These are phyloP conservation scores for Phytophthora syringae DNA, from an alignment of 352 stramenopile genomes.

Conservation along the genomic window DNA sequence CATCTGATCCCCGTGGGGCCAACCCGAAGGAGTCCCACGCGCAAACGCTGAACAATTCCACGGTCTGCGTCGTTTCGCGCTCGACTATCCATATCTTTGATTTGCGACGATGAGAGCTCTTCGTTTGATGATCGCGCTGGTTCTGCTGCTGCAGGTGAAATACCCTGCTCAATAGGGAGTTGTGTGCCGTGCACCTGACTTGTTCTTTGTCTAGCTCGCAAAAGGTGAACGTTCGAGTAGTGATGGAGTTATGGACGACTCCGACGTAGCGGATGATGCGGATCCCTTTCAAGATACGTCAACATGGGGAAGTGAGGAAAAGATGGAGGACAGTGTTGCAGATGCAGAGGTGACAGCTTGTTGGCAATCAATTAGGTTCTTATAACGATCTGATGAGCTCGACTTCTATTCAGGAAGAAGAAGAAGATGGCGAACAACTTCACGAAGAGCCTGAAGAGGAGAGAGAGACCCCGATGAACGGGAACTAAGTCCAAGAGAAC, in stretches of 20 bases:
- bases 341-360: background rate
- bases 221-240: background rate
- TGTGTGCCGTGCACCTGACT: background rate
- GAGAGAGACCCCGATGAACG: background rate
- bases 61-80: background rate
- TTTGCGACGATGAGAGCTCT: background rate
- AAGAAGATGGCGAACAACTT: too few relatives aligned
- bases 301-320: background rate
- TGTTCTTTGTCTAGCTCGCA: background rate
- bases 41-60: too few relatives aligned
- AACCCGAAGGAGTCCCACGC: too few relatives aligned
- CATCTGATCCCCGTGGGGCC: too few relatives aligned
- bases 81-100: background rate
- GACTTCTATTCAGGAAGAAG: slow-evolving; percentile 4
- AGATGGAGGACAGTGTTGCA: background rate
- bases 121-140: background rate
- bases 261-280: background rate
- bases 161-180: background rate
- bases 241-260: background rate
- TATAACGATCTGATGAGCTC: background rate
- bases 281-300: background rate
- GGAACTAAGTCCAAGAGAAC: slow-evolving; percentile 13
- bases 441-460: background rate
- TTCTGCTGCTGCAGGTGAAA: background rate
- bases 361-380: background rate